These are phyloP conservation scores for Priceomyces melissophilus DNA, from an alignment of 805 yeast species.

Conservation along the genomic window DNA sequence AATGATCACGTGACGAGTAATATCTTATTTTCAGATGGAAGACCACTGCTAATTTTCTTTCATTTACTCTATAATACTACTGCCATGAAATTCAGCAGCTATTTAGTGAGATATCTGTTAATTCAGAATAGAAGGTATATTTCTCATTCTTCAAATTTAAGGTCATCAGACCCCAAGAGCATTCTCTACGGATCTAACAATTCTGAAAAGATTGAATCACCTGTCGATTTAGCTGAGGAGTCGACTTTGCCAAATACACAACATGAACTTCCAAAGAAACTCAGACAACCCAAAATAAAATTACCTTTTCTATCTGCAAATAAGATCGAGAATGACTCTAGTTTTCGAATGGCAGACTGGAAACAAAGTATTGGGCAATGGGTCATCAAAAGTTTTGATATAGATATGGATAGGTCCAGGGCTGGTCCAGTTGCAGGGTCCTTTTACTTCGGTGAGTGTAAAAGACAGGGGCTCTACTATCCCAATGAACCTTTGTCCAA, in stretches of 20 bases:
- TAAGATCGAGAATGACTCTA: constrained; percentile 35
- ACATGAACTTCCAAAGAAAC: constrained; percentile 31
- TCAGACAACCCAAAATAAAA: constrained; percentile 34
- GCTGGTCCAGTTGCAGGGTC: constrained; percentile 96
- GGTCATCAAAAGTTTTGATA: constrained; percentile 55
- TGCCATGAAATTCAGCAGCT: no score
- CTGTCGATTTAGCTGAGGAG: constrained; percentile 35
- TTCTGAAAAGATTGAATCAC: constrained; percentile 18
- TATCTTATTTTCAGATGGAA: no score
- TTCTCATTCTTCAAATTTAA: neutral
- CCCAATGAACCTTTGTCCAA: constrained; percentile 70
- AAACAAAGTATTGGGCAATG: constrained; percentile 57
- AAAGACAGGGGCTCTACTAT: constrained; percentile 74
- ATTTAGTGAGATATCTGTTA: no score
- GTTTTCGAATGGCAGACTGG: constrained; percentile 32
- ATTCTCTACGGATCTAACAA: constrained; percentile 13
- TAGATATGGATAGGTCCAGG: constrained; percentile 90
- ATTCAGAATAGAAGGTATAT: neutral
- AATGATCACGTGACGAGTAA: no score
- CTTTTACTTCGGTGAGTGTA: constrained; percentile 80
- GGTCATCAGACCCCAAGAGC: constrained; percentile 10
- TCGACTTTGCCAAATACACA: constrained; percentile 37
- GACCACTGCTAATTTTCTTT: no score
- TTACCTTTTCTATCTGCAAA: constrained; percentile 39
- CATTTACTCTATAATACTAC: no score